Base-by-base conservation (phyloP, 2,329 filamentous ascomycete genomes). In the Colletotrichum sp. region DNA sequence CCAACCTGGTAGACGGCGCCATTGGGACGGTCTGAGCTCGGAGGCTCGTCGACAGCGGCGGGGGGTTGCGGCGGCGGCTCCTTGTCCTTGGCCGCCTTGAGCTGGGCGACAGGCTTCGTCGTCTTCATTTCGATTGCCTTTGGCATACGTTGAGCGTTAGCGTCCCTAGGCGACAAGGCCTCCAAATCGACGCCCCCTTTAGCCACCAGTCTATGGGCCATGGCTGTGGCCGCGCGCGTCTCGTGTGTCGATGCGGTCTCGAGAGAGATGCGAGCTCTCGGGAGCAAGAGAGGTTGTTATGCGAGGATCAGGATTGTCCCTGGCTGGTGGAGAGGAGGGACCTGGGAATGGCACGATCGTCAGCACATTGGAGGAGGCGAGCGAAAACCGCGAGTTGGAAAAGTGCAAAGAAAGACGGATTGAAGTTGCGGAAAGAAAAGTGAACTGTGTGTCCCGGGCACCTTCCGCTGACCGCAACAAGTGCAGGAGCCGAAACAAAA, bases 1-100 rank as follows among this genome's bases (percentile, higher is more conserved):
- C 94, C 94, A 36, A 95, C 92, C 80, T 93, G 91, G 86, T 96
- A 96, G 65, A 93, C 89, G 71, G 93, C 91, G 70, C 94, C 94
- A 85, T 93, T 88, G 72, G 89, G 91, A 70, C 93, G 92, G 83
- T 95, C 94, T 71, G 88, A 87, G 81, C 94, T 94, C 63, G 93
- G 89, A 24, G 92, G 92, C 83, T 93, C 92, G 26, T 85, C 84
- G 62, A 93, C 89, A 77, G 91, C 86, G 12, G 87, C 81, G 16
- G 92, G 92, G n/a, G 92, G 92, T 36, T 92, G 91, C 18, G 91
- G 90, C 55, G 92, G 92, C 77, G 93, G 92, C 78, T 93, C 92
- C 83, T 93, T 93, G 79, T 93, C 91, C 79, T 90, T 92, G 82
- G 84, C 86, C 69, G 91, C 86, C 83, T 88, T 92, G 78, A 88